Conservation (phyloP, 2,329 filamentous ascomycete species). For the Botrytis tulipae region DNA sequence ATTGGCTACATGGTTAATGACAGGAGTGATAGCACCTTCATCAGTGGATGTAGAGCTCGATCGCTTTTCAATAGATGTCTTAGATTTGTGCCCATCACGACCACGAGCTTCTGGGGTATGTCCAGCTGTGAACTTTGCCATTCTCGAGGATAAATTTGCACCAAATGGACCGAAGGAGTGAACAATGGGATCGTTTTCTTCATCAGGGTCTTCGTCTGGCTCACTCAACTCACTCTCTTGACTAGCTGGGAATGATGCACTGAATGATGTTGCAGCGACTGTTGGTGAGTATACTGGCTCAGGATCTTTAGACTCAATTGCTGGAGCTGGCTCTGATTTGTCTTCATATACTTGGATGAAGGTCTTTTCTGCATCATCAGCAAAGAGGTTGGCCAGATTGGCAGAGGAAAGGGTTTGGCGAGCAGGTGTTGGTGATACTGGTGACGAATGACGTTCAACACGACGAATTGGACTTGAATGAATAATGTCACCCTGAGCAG, state of each 20-base stretch:
- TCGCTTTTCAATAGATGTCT: constrained; percentile 26
- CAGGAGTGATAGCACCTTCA: constrained; percentile 43
- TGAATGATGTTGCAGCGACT: constrained; percentile 33
- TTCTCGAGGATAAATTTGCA: constrained; percentile 76
- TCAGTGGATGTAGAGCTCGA: constrained; percentile 38
- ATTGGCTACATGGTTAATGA: constrained; percentile 88
- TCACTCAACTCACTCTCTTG: constrained; percentile 56
- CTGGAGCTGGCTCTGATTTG: constrained; percentile 51
- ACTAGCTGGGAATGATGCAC: constrained; percentile 26
- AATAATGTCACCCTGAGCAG: constrained; percentile 44
- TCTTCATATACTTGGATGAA: constrained; percentile 75
- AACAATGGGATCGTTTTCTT: constrained; percentile 91
- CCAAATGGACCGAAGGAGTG: constrained; percentile 92
- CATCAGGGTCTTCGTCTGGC: constrained; percentile 68
- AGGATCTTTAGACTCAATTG: constrained; percentile 21
- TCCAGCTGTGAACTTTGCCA: constrained; percentile 71
- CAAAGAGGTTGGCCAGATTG: constrained; percentile 33
- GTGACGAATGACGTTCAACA: constrained; percentile 62
- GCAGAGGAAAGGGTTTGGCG: constrained; percentile 27
- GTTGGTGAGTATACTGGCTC: constrained; percentile 33
- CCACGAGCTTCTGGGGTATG: constrained; percentile 55
- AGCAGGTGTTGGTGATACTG: constrained; percentile 67
- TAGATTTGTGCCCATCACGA: constrained; percentile 29
- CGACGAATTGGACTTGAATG: constrained; percentile 61
- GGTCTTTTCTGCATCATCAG: constrained; percentile 46